phyloP scores from a whole-genome alignment of 2,329 filamentous ascomycete species.

The Conoideocrella luteorostrata region DNA sequence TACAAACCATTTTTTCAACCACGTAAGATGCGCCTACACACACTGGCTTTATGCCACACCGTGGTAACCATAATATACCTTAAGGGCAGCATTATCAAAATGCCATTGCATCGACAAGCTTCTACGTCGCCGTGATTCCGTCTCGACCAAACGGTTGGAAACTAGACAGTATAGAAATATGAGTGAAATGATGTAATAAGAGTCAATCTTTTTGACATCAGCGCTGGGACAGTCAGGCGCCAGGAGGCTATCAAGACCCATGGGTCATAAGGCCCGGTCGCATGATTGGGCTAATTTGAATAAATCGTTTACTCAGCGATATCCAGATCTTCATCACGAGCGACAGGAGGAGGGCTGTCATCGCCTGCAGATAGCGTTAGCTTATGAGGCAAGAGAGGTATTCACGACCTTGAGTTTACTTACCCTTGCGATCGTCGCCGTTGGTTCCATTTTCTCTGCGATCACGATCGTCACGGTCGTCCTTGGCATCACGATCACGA shows the following conservation, averaged over 20 bases:
- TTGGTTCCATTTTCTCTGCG: conserved; percentile 73
- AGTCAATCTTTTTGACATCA: conserved; percentile 1
- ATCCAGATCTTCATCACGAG: conserved; percentile 83
- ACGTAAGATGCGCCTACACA: conserved; percentile 8
- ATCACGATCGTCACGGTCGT: conserved; percentile 66
- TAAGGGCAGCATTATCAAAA: conserved; percentile 1
- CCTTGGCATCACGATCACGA: conserved; percentile 51
- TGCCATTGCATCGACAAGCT: conserved; percentile 6
- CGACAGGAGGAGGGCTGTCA: conserved; percentile 73
- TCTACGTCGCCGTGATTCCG: conserved; percentile 18
- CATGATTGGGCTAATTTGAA: neutral
- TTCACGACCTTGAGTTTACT: no score
- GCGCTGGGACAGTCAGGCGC: conserved; percentile 15
- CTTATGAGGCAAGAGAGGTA: no score
- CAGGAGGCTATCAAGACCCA: conserved; percentile 3
- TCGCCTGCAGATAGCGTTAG: no score
- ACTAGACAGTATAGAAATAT: conserved; percentile 14
- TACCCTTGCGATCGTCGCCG: conserved; percentile 88
- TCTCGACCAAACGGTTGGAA: conserved; percentile 16
- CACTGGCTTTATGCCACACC: conserved; percentile 1
- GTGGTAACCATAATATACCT: conserved; percentile 4
- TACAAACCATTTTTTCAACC: conserved; percentile 11
- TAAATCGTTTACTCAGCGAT: conserved; percentile 63
- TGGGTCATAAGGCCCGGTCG: conserved; percentile 4
- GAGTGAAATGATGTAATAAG: conserved; percentile 5